phyloP scores from a whole-genome alignment of 2,329 filamentous ascomycete species.

The Xylariaceae sp. region DNA sequence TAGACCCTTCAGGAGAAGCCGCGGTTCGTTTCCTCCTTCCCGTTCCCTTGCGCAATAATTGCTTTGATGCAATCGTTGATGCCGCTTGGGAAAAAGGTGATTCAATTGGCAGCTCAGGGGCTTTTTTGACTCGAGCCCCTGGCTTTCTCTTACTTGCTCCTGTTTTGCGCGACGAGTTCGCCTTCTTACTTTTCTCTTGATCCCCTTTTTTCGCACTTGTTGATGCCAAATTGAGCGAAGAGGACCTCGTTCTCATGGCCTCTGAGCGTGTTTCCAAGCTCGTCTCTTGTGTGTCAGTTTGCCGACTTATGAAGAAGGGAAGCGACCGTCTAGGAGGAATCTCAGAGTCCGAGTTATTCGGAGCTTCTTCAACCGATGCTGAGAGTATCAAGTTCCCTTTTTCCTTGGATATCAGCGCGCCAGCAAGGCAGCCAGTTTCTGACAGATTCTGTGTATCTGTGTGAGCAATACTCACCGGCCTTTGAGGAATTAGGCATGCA shows the following conservation, averaged over 20 bases:
- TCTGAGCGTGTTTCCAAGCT: not conserved
- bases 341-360: not conserved
- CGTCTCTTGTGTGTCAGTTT: not conserved
- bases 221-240: not conserved
- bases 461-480: constrained; percentile 8
- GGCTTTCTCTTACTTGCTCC: not conserved
- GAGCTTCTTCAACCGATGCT: not conserved
- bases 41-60: too few relatives aligned
- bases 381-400: not conserved
- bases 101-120: too few relatives aligned
- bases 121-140: not conserved
- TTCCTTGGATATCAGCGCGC: not conserved
- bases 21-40: too few relatives aligned
- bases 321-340: constrained; percentile 11
- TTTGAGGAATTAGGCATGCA: not conserved
- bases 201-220: not conserved
- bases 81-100: too few relatives aligned
- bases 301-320: constrained; percentile 3
- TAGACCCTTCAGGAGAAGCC: not conserved
- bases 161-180: not conserved
- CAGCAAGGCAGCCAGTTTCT: not conserved
- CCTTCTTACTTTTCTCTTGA: not conserved
- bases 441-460: not conserved
- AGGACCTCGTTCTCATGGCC: not conserved
- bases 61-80: too few relatives aligned